A percentile compares a stretch with the other conserved stretches of the same genome.
Conservation (phyloP, 176 grass and related monocot species). For the Aegilops longissima region DNA sequence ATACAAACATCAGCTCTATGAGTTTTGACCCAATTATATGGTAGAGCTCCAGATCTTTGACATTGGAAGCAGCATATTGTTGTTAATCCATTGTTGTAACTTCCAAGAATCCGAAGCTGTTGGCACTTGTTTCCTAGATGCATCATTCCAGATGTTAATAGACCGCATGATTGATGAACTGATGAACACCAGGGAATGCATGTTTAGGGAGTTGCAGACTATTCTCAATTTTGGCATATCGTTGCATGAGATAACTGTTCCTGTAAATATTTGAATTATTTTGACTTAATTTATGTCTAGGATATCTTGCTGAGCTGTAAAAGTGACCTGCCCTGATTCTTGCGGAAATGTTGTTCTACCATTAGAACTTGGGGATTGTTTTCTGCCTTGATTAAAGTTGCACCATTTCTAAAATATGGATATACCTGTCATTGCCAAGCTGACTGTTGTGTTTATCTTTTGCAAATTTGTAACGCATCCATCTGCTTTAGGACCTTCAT, state of each 20-base stretch:
- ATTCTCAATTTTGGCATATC: constrained; percentile 1
- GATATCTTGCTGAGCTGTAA: neutral
- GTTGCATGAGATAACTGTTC: neutral
- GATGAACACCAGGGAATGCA: neutral
- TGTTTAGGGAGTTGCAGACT: neutral
- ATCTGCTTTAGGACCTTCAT: constrained; percentile 71
- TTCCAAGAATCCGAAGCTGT: neutral
- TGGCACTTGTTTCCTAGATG: neutral
- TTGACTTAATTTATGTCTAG: neutral
- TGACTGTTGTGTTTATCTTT: constrained; percentile 12
- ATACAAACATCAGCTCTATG: neutral
- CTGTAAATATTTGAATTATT: neutral
- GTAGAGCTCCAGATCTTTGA: neutral
- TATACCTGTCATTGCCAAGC: neutral
- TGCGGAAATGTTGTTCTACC: neutral
- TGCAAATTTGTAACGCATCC: constrained; percentile 16
- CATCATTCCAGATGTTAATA: neutral
- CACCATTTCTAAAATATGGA: neutral
- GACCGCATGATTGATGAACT: neutral
- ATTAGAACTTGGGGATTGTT: neutral
- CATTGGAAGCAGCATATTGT: neutral
- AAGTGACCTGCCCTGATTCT: neutral
- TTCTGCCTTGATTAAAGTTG: neutral
- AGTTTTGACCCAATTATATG: neutral
- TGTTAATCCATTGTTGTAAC: neutral